These are phyloP conservation scores for Sporothrix pseudoabietina DNA, from an alignment of 2,329 filamentous ascomycete species.

Conservation along the genomic window DNA sequence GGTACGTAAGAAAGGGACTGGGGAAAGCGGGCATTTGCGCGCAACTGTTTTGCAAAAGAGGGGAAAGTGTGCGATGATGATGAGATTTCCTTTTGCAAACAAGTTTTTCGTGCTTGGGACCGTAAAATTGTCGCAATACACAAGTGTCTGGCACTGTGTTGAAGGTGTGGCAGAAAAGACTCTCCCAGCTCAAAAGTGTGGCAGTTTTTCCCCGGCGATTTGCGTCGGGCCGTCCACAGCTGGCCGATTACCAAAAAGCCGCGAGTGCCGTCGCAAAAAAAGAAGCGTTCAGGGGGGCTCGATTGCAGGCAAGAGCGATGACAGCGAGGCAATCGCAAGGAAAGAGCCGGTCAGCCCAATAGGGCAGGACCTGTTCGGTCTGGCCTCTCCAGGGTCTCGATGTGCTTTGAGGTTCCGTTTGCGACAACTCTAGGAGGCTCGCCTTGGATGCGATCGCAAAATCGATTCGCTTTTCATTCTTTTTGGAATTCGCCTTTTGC, in stretches of 20 bases:
- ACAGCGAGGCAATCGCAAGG: neutral
- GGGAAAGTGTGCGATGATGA: neutral
- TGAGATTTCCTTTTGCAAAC: neutral
- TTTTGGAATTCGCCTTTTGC: neutral
- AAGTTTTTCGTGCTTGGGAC: slow-evolving; percentile 9
- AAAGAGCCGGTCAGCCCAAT: slow-evolving; percentile 11
- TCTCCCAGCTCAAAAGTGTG: neutral
- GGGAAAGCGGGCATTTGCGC: neutral
- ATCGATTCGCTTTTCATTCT: neutral
- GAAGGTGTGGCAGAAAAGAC: neutral
- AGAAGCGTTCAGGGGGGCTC: neutral
- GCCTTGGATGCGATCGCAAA: neutral
- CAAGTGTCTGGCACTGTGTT: slow-evolving; percentile 8
- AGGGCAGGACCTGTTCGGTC: slow-evolving; percentile 9
- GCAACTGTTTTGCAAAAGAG: neutral
- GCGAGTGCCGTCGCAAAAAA: slow-evolving; percentile 23
- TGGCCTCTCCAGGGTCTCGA: neutral
- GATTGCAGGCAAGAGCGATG: slow-evolving; percentile 6
- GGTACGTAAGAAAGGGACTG: neutral
- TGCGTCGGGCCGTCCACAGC: slow-evolving; percentile 33
- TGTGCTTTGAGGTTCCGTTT: neutral
- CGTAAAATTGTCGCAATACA: neutral
- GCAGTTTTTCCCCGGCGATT: slow-evolving; percentile 10
- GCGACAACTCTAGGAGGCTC: neutral
- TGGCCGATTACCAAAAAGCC: slow-evolving; percentile 27